Base-by-base conservation (phyloP, 805 yeast species). In the Ogataea populi-albae region DNA sequence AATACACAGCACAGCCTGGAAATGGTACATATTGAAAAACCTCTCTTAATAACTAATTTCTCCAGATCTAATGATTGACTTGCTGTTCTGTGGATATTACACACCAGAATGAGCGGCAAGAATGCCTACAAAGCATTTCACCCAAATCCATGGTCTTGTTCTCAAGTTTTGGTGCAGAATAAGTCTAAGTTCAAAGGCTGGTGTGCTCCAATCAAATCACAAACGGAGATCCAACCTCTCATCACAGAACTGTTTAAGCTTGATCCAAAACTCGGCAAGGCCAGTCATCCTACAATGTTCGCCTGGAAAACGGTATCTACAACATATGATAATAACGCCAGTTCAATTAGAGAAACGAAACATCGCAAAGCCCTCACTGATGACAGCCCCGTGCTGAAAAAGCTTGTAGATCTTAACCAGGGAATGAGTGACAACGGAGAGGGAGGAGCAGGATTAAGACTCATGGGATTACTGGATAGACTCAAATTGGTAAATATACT, bases 361-460 rank as follows among this genome's bases (percentile, higher is more conserved):
- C 16, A 5, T 15, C 6, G 17, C 21, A 16, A 17, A 7, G 16
- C 17, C 23, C 9, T 6, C 32, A 17, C 8, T 18, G 23, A 38
- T 16, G 38, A 31, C 20, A n/a, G 39, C 2, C 19, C 32, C 16
- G 29, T 26, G 3, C 18, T 29, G 22, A 38, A 20, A 41, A 52
- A 49, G 22, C 47, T 66, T 9, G 17, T 11, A 2, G 30, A 38
- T 25, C 41, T 70, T 6, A 50, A 73, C 32, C 86, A 81, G 53
- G 91, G 89, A 3, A 71, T 64, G 38, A 59, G 68, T 31, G 94
- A 86, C 55, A 68, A 79, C 50, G 88, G 89, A 0, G 95, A 86
- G 50, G 68, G 75, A 5, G 89, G 88, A 1, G 83, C 89, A 0
- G 95, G 93, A 0, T 54, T 65, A 11, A 58, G 81, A 39, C 45